Evolutionary conservation across 495 filamentous ascomycete species (phyloP).

Genomic region (Hapsidospora chrysogenum): DNA sequence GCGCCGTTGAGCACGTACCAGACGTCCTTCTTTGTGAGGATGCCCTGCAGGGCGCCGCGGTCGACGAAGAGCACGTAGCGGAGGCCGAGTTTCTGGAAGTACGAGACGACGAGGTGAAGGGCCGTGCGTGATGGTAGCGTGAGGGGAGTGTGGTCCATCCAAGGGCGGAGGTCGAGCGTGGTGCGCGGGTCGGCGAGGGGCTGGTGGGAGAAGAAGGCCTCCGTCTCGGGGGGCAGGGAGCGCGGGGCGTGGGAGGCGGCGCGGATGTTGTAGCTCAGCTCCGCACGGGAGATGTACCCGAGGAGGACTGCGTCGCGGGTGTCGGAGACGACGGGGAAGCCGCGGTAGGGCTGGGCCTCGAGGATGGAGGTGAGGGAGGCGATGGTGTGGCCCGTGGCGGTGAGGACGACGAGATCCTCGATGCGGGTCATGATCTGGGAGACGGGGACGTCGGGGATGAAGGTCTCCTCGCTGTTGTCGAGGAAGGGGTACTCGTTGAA

Average conservation of each 20-base stretch:
- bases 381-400: slow-evolving; percentile 77
- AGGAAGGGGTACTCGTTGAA: slow-evolving; percentile 94
- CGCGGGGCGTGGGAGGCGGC: slow-evolving; percentile 34
- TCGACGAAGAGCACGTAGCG: slow-evolving; percentile 81
- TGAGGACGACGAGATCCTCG: slow-evolving; percentile 78
- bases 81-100: slow-evolving; percentile 88
- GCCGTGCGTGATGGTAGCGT: slow-evolving; percentile 61
- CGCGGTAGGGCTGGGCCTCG: slow-evolving; percentile 58
- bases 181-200: slow-evolving; percentile 61
- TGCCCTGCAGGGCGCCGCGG: slow-evolving; percentile 61
- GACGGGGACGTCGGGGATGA: slow-evolving; percentile 68
- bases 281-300: slow-evolving; percentile 87
- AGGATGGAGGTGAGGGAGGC: slow-evolving; percentile 53
- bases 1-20: slow-evolving; percentile 80
- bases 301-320: slow-evolving; percentile 57
- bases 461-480: slow-evolving; percentile 76
- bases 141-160: slow-evolving; percentile 97
- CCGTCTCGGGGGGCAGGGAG: slow-evolving; percentile 48
- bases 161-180: slow-evolving; percentile 75
- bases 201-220: slow-evolving; percentile 71
- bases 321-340: slow-evolving; percentile 80
- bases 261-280: slow-evolving; percentile 67
- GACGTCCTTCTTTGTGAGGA: slow-evolving; percentile 97
- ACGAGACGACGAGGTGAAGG: slow-evolving; percentile 65
- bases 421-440: slow-evolving; percentile 78